These are phyloP conservation scores for Botrytis byssoidea DNA, from an alignment of 2,329 filamentous ascomycete species.

Conservation along the genomic window DNA sequence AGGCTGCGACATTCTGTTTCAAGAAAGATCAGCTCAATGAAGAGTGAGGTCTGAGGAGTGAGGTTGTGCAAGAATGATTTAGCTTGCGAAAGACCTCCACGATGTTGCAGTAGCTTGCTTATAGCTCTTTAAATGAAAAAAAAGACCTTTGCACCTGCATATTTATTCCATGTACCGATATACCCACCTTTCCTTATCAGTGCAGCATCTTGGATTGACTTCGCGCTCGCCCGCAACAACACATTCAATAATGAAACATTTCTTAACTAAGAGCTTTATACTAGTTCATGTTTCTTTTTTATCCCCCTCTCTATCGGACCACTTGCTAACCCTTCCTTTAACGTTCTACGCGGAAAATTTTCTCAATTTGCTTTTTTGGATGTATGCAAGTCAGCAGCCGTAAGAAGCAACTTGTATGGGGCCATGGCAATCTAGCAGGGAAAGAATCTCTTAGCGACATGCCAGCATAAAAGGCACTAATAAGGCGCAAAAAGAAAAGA, in stretches of 20 bases:
- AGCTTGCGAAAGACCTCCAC: background rate
- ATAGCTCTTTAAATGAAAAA: background rate
- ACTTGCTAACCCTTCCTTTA: background rate
- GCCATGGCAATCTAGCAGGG: slow-evolving; percentile 4
- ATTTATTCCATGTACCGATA: background rate
- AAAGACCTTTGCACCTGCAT: slow-evolving; percentile 11
- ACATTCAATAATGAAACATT: background rate
- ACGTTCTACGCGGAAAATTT: background rate
- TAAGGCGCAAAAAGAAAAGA: background rate
- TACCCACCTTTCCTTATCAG: slow-evolving; percentile 12
- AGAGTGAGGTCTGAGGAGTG: background rate
- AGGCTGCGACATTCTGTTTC: slow-evolving; percentile 7
- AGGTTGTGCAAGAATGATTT: background rate
- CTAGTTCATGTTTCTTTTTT: background rate
- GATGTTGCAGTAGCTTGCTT: background rate
- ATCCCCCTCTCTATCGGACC: background rate
- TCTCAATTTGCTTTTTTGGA: background rate
- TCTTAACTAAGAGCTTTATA: background rate
- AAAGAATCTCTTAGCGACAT: background rate
- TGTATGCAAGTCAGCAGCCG: slow-evolving; percentile 19
- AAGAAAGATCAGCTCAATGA: slow-evolving; percentile 10
- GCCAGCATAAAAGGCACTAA: background rate
- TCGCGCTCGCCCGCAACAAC: background rate
- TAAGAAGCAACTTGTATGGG: background rate
- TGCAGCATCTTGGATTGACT: slow-evolving; percentile 10